phyloP scores from a whole-genome alignment of 768 basidiomycete genomes.

The Panellus pusillus region DNA sequence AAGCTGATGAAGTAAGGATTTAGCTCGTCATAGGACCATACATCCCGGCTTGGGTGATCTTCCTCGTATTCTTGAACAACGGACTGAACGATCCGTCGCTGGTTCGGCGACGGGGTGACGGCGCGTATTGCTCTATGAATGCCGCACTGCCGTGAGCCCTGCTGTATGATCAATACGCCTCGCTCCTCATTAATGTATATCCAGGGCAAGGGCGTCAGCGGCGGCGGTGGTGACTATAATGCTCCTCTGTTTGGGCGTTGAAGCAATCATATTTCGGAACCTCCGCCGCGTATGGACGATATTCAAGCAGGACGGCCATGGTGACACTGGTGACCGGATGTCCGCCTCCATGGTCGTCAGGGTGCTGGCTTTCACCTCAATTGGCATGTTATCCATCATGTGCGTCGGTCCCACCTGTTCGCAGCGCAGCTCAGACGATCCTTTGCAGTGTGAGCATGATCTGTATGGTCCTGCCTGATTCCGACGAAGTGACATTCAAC shows the following conservation, averaged over 20 bases:
- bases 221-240: slow-evolving; percentile 8
- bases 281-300: slow-evolving; percentile 15
- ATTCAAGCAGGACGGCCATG: slow-evolving; percentile 1
- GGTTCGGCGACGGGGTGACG: not conserved
- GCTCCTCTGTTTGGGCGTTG: slow-evolving; percentile 9
- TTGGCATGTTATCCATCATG: slow-evolving; percentile 22
- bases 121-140: slow-evolving; percentile 6
- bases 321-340: not conserved
- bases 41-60: slow-evolving; percentile 16
- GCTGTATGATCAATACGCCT: not conserved
- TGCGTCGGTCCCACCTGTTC: not conserved
- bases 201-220: slow-evolving; percentile 6
- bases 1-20: no score
- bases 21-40: slow-evolving; percentile 18
- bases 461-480: slow-evolving; percentile 1
- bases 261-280: slow-evolving; percentile 14
- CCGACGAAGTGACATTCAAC: slow-evolving; percentile 9
- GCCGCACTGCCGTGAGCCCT: not conserved
- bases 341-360: slow-evolving; percentile 11
- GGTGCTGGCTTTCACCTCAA: slow-evolving; percentile 18
- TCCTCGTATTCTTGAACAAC: not conserved
- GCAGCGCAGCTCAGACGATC: no score
- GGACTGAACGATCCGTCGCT: slow-evolving; percentile 6
- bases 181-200: not conserved
- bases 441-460: slow-evolving; percentile 14